These are phyloP conservation scores for Coemansia sp. DNA, from an alignment of 192 early-diverging fungal genomes.

Conservation along the genomic window DNA sequence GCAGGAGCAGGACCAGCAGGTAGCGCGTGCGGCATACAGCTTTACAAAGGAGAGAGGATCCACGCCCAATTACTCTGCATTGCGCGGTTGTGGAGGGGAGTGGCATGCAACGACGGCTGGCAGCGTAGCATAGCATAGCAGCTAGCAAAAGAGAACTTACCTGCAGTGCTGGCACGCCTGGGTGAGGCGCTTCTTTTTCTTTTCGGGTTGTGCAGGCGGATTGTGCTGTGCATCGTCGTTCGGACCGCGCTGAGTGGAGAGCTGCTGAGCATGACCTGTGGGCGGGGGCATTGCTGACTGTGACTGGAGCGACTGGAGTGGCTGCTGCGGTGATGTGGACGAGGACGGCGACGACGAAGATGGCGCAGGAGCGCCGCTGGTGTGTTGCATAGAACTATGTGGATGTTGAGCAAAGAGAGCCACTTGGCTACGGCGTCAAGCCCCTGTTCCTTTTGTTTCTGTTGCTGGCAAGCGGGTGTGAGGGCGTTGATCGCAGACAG, in stretches of 20 bases:
- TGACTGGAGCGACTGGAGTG: constrained; percentile 1
- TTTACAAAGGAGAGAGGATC: no score
- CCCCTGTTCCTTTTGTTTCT: no score
- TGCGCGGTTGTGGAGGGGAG: not conserved
- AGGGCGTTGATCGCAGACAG: no score
- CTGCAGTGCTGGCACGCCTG: constrained; percentile 52
- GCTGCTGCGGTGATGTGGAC: constrained; percentile 2
- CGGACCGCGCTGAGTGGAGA: constrained; percentile 6
- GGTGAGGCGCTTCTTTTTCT: constrained; percentile 51
- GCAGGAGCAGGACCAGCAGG: no score
- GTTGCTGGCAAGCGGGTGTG: no score
- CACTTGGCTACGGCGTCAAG: no score
- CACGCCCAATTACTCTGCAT: no score
- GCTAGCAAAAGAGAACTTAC: constrained; percentile 21
- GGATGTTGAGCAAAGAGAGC: no score
- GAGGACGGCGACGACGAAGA: constrained; percentile 5
- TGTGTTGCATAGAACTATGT: constrained; percentile 4
- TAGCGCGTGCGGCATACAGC: no score
- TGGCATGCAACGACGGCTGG: no score
- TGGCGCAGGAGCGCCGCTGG: constrained; percentile 8
- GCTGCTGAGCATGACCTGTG: no score
- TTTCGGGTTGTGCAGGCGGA: constrained; percentile 7
- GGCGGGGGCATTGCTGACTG: constrained; percentile 4
- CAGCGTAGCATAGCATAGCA: constrained; percentile 1
- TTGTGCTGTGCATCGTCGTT: not conserved